These are phyloP conservation scores for Rasamsonia emersonii DNA, from an alignment of 2,329 filamentous ascomycete species.

Conservation along the genomic window DNA sequence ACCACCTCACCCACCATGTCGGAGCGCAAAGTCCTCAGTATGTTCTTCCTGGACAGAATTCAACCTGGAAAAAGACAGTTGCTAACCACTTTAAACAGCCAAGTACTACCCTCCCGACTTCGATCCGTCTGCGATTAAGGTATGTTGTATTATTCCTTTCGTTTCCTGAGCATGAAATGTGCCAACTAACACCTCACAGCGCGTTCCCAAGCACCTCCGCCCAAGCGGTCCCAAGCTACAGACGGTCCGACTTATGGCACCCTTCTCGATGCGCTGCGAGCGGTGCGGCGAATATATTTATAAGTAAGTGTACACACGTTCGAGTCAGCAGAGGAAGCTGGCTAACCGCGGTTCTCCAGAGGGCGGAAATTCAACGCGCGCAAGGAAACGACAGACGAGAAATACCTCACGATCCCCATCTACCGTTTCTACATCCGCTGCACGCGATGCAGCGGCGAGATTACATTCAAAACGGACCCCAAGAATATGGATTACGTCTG, in stretches of 20 bases:
- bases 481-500: slow-evolving; percentile 82
- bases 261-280: slow-evolving; percentile 71
- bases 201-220: too few species aligned
- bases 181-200: too few species aligned
- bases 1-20: slow-evolving; percentile 52
- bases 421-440: slow-evolving; percentile 88
- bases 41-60: not conserved
- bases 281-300: slow-evolving; percentile 15
- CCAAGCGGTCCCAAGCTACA: slow-evolving; percentile 57
- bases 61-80: slow-evolving; percentile 8
- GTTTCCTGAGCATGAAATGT: too few species aligned
- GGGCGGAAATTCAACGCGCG: slow-evolving; percentile 92
- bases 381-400: slow-evolving; percentile 86
- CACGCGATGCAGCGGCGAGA: slow-evolving; percentile 75
- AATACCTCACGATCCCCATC: slow-evolving; percentile 80
- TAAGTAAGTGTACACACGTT: not conserved
- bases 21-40: slow-evolving; percentile 70
- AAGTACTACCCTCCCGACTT: slow-evolving; percentile 66
- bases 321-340: too few species aligned
- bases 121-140: slow-evolving; percentile 75
- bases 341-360: too few species aligned
- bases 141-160: too few species aligned
- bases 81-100: too few species aligned
- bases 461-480: slow-evolving; percentile 89
- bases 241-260: slow-evolving; percentile 83